Evolutionary conservation across 1,284 basidiomycete species (phyloP).

Genomic region (Termitomyces sp.): DNA sequence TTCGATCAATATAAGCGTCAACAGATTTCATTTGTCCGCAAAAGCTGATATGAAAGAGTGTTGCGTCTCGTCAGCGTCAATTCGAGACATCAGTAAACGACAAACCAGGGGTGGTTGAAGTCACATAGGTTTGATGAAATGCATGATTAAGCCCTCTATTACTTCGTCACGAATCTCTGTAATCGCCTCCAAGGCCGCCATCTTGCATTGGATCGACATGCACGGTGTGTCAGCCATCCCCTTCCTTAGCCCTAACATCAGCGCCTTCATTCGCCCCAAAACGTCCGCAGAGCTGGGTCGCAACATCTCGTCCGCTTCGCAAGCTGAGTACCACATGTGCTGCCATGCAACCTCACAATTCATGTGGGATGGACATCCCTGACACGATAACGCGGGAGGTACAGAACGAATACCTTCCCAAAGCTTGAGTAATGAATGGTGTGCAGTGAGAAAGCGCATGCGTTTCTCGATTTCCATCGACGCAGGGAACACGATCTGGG

Average conservation of each 20-base stretch:
- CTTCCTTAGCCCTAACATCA: constrained; percentile 35
- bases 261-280: constrained; percentile 34
- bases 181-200: constrained; percentile 38
- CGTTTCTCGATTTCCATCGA: constrained; percentile 28
- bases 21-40: not conserved
- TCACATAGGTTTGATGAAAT: constrained; percentile 25
- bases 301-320: constrained; percentile 20
- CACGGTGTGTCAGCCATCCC: constrained; percentile 26
- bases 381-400: constrained; percentile 27
- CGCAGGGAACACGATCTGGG: constrained; percentile 25
- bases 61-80: not conserved
- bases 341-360: constrained; percentile 32
- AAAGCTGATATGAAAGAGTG: not conserved
- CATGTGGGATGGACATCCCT: constrained; percentile 26
- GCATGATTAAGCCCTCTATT: constrained; percentile 30
- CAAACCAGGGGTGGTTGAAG: constrained; percentile 5
- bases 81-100: not conserved
- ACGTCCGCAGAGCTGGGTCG: constrained; percentile 32
- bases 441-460: constrained; percentile 33
- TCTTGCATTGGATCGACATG: constrained; percentile 35
- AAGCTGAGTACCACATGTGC: constrained; percentile 29
- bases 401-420: constrained; percentile 31
- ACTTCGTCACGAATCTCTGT: constrained; percentile 33
- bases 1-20: too few relatives aligned
- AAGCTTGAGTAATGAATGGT: constrained; percentile 31